Evolutionary conservation across 805 yeast species (phyloP).

Genomic region (Clavispora vitiphila): DNA sequence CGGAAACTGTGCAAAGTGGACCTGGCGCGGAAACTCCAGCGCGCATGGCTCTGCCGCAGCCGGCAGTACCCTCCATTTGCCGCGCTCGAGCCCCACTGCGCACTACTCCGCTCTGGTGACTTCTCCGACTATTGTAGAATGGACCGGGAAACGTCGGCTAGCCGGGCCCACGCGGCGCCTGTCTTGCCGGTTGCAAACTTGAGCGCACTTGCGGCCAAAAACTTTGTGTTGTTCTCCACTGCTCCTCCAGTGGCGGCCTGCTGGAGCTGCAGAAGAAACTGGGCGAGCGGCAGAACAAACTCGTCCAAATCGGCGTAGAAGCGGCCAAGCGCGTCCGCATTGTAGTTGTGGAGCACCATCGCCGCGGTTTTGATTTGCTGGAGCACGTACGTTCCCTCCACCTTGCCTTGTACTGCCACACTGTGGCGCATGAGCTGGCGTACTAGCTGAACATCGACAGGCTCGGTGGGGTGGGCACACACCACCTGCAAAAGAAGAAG

Average conservation of each 20-base stretch:
- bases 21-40: not conserved
- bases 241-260: constrained; percentile 8
- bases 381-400: not conserved
- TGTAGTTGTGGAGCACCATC: constrained; percentile 6
- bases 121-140: no score
- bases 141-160: not conserved
- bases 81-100: no score
- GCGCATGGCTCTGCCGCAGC: not conserved
- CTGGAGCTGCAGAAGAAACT: constrained; percentile 13
- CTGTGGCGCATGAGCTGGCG: constrained; percentile 2
- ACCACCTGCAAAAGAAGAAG: constrained; percentile 20
- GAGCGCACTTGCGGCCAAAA: constrained; percentile 23
- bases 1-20: no score
- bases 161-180: not conserved
- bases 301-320: no score
- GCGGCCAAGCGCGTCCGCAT: not conserved
- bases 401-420: not conserved
- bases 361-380: constrained; percentile 11
- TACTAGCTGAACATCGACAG: not conserved
- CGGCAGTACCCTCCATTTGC: not conserved
- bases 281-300: constrained; percentile 3
- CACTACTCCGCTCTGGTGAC: no score
- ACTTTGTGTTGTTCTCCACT: constrained; percentile 28
- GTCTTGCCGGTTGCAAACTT: not conserved
- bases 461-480: not conserved